Evolutionary conservation across 148 eudicot genomes (phyloP), one percentile per base, ranked within the genome.

Genomic region (Euryodendron excelsum): DNA sequence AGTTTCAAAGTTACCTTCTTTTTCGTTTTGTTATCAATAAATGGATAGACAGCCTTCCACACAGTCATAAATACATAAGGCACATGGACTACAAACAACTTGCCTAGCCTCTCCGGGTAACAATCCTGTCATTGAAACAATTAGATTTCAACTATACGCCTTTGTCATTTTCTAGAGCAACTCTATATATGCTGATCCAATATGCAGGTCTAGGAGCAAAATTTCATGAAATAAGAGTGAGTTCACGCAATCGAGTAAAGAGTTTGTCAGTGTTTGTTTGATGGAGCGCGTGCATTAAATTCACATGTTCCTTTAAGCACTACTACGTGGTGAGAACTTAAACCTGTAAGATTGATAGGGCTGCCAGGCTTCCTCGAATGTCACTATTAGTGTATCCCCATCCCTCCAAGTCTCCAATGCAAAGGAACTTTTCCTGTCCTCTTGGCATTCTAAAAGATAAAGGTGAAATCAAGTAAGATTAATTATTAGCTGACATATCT

Each of bases 321-420:
- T 23, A 44, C 50, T n/a, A n/a, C n/a, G 27, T 27, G 28, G 4
- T 28, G n/a, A 52, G 69, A 65, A 75, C n/a, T 23, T 3, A 41
- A 75, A 87, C 94, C 90, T 91, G 94, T 82, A 91, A 87, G 75
- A 89, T 86, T 4, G 89, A 80, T 65, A 91, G 80, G 68, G 90
- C 86, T 28, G 88, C 92, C 34, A 85, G 75, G 72, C 89, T 85
- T 78, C 90, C 91, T 33, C 89, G 89, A 61, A 85, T 65, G 47
- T 88, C 90, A 77, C 87, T 82, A 78, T 83, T 87, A 44, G 86
- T 50, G 65, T 88, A 90, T 52, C 91, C 90, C 90, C 90, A 88
- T 33, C 90, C 93, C 70, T 87, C 71, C 47, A 88, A 84, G 78
- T 90, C 93, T 58, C 73, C 87, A 52, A 90, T 85, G 69, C 81